Conservation (phyloP, 78 protist species). For the Emiliania huxleyi region DNA sequence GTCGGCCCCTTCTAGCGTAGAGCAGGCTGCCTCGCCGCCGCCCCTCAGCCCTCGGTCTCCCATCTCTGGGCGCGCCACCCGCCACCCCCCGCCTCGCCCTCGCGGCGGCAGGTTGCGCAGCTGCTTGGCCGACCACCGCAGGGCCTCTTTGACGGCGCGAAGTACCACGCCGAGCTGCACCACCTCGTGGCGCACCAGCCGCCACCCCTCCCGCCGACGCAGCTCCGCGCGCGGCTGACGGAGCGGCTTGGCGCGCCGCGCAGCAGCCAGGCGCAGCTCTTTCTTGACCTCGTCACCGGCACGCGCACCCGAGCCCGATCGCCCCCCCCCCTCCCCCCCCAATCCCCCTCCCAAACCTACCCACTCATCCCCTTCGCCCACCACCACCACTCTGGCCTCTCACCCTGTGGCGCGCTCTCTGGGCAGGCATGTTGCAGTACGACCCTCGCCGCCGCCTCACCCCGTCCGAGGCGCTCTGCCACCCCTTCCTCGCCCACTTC, state of each 20-base stretch:
- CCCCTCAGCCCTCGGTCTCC: too few relatives aligned
- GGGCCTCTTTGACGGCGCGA: neutral
- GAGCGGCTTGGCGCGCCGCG: neutral
- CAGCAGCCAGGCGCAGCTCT: neutral
- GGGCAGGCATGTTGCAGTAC: slow-evolving; percentile 10
- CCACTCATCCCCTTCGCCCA: too few relatives aligned
- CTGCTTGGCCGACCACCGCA: slow-evolving; percentile 13
- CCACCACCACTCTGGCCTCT: too few relatives aligned
- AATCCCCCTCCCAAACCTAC: too few relatives aligned
- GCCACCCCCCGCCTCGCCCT: too few relatives aligned
- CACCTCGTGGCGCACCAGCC: neutral
- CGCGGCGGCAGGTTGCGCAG: too few relatives aligned
- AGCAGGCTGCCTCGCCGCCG: too few relatives aligned
- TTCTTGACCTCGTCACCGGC: slow-evolving; percentile 35
- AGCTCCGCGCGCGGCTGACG: neutral
- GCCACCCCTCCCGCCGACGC: neutral
- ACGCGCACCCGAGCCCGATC: too few relatives aligned
- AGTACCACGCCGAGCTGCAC: neutral
- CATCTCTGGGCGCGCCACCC: too few relatives aligned
- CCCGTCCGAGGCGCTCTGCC: slow-evolving; percentile 41
- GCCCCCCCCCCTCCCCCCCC: too few relatives aligned
- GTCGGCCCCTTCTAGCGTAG: too few relatives aligned
- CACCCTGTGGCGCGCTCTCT: too few relatives aligned
- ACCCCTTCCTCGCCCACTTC: slow-evolving; percentile 20
- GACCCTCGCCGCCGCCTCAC: slow-evolving; percentile 33